Conservation (phyloP, 257 asterid genomes). For the Haberlea rhodopensis region DNA sequence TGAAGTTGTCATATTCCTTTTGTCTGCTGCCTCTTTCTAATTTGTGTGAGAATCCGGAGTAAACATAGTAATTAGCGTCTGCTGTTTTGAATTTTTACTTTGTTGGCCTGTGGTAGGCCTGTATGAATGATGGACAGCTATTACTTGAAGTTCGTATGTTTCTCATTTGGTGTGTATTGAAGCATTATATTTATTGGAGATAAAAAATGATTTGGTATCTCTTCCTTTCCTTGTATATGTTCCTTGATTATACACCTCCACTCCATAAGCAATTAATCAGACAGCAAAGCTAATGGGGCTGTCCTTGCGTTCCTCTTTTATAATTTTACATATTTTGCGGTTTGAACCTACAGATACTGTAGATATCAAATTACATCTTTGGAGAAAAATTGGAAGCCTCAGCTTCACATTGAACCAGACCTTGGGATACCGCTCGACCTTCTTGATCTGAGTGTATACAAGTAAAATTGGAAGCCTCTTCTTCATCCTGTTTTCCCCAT, state of each 20-base stretch:
- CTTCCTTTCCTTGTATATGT: neutral
- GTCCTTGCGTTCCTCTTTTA: slow-evolving; percentile 6
- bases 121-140: neutral
- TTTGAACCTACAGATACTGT: slow-evolving; percentile 64
- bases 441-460: slow-evolving; percentile 93
- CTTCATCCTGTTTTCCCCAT: slow-evolving; percentile 20
- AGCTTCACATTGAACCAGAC: slow-evolving; percentile 88
- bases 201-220: no score
- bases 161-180: neutral
- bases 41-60: no score
- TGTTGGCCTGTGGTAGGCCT: neutral
- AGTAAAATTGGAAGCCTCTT: slow-evolving; percentile 53
- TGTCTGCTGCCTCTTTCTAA: neutral
- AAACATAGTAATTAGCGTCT: no score
- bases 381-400: slow-evolving; percentile 97
- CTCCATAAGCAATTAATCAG: neutral
- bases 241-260: neutral
- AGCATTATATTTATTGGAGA: neutral
- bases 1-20: no score
- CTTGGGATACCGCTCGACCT: slow-evolving; percentile 95
- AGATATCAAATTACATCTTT: slow-evolving; percentile 75
- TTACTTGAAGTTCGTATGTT: neutral
- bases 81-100: no score
- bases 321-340: slow-evolving; percentile 7
- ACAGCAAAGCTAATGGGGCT: neutral